These are phyloP conservation scores for Arthrobotrys entomopaga DNA, from an alignment of 2,329 filamentous ascomycete species.

Conservation along the genomic window DNA sequence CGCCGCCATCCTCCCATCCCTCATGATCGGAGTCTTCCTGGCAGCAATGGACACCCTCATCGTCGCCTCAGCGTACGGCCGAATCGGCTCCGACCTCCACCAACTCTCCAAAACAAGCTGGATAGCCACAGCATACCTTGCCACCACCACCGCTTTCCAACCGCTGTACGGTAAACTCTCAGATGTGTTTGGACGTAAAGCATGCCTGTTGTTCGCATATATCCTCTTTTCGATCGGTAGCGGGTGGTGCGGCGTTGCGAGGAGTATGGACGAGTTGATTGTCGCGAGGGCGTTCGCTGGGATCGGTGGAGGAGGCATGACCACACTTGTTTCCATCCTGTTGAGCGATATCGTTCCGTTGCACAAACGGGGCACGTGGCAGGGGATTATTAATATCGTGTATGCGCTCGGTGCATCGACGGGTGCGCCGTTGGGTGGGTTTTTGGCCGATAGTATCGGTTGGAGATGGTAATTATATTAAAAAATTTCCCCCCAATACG, in stretches of 20 bases:
- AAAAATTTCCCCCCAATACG: too few species aligned
- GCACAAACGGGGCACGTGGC: conserved; percentile 76
- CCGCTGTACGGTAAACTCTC: conserved; percentile 77
- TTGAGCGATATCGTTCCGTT: conserved; percentile 77
- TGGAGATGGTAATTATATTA: conserved; percentile 86
- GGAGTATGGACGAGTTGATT: conserved; percentile 73
- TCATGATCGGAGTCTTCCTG: conserved; percentile 68
- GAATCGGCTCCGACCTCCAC: conserved; percentile 78
- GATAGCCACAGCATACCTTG: conserved; percentile 77
- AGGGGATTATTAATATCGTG: conserved; percentile 78
- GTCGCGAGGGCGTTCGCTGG: conserved; percentile 68
- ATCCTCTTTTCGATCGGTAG: conserved; percentile 73
- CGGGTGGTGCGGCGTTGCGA: conserved; percentile 71
- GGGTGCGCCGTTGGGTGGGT: conserved; percentile 76
- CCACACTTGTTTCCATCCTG: conserved; percentile 72
- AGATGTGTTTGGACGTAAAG: conserved; percentile 77
- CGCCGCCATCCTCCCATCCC: conserved; percentile 35
- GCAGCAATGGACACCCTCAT: conserved; percentile 77
- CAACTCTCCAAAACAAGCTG: conserved; percentile 79
- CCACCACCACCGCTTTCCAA: conserved; percentile 79
- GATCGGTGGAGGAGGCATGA: conserved; percentile 58
- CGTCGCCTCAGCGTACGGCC: conserved; percentile 76
- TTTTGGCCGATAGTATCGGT: conserved; percentile 77
- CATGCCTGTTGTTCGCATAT: conserved; percentile 73
- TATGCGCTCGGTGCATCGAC: conserved; percentile 74